Evolutionary conservation across 2,329 filamentous ascomycete genomes (phyloP), one percentile per base, ranked within the genome.

Genomic region (Incumbomyces lentus): DNA sequence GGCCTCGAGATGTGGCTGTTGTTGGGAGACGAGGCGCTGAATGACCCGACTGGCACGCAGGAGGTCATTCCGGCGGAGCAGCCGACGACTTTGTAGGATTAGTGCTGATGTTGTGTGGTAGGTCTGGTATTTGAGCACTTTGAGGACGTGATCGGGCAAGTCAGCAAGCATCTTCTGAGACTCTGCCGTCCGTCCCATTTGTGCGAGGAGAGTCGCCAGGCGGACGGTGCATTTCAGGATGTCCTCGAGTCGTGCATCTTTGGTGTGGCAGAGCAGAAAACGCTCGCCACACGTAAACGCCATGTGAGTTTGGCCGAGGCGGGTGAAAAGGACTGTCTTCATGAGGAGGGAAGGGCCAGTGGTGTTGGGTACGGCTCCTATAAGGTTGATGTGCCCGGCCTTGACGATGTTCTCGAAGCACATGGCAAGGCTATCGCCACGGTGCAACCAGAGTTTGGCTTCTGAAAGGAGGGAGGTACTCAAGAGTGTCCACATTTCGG

Each of bases 391-490:
- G 56, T 92, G 85, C 1, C 85, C 86, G 53, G 86, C 84, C 59
- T 88, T 83, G n/a, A 84, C 76, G 50, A 95, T 76, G 54, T 82
- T 78, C 61, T 95, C 88, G 44, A 92, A 72, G 1, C 85, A 80
- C 31, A 70, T 69, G 2, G 75, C 66, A 37, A 79, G 63, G 48
- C 71, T 73, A 48, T 78, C 76, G 39, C 77, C 77, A 58, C 81
- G 82, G 45, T 79, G 74, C 47, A 95, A 72, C 16, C 78, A 78
- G 35, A 93, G 68, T 61, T 89, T 93, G 2, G 88, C 86, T 64
- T 96, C 89, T 56, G 83, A 88, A 44, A 95, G 71, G 12, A 95
- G 69, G 1, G 87, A 85, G 2, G 86, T 88, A 59, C 84, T 87
- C 68, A 90, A 79, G 2, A 95, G 68, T 44, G 81, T 80, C 78